Evolutionary conservation across 2,329 filamentous ascomycete genomes (phyloP).

Genomic region (Calonectria montana): DNA sequence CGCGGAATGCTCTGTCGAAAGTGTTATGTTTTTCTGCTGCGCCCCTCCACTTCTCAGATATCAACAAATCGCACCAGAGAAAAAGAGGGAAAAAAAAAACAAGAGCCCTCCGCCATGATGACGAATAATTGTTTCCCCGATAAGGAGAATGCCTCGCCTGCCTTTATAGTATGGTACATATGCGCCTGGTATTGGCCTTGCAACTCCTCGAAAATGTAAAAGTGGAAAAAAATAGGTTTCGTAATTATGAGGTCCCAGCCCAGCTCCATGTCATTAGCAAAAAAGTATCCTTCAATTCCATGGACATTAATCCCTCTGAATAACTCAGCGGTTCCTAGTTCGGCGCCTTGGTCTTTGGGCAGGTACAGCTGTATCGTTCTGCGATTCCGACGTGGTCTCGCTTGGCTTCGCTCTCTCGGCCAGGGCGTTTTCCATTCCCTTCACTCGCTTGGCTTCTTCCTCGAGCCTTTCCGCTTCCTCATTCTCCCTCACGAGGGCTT

Average conservation of each 20-base stretch:
- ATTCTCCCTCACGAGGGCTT: constrained; percentile 63
- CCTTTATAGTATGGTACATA: constrained; percentile 23
- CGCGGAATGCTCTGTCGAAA: neutral
- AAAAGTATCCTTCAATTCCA: constrained; percentile 5
- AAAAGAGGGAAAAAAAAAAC: constrained; percentile 7
- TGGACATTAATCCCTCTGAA: constrained; percentile 3
- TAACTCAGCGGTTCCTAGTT: constrained; percentile 14
- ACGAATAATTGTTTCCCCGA: constrained; percentile 9
- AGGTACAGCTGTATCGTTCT: constrained; percentile 29
- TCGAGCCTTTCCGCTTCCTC: constrained; percentile 66
- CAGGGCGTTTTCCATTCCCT: constrained; percentile 39
- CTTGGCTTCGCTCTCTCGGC: constrained; percentile 30
- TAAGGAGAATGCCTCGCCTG: constrained; percentile 19
- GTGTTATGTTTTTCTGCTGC: neutral
- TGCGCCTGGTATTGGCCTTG: constrained; percentile 28
- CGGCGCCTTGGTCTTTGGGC: constrained; percentile 20
- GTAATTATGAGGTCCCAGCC: constrained; percentile 19
- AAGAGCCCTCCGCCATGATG: constrained; percentile 18
- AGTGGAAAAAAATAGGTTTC: constrained; percentile 11
- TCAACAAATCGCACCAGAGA: constrained; percentile 8
- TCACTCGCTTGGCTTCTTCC: constrained; percentile 55
- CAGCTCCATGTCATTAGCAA: constrained; percentile 19
- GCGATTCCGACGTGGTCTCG: constrained; percentile 11
- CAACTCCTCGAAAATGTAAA: constrained; percentile 25
- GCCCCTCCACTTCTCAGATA: constrained; percentile 4